Evolutionary conservation across 306 rosid genomes (phyloP), one percentile per base, ranked within the genome.

Genomic region (Hippophae tibetana): DNA sequence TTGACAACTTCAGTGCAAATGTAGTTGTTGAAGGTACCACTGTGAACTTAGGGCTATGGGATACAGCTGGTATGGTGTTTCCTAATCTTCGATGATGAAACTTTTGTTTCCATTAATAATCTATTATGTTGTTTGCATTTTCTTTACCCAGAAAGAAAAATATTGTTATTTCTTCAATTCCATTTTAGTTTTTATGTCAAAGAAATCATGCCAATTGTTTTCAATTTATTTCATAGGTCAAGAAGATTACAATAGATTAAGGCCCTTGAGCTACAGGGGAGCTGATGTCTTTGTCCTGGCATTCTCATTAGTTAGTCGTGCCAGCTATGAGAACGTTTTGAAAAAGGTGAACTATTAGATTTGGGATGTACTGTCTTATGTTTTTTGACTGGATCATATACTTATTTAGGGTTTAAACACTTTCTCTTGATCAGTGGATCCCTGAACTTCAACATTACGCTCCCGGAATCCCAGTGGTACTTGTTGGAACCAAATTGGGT

Each of bases 191-290:
- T 31, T 31, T 31, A 2, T 31, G 5, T 31, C 38, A 31, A 31
- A 31, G 38, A 31, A 31, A 31, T 31, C 38, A 2, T 31, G 38
- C 38, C 38, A 31, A 4, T 31, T 31, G 38, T 31, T 31, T 3
- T 31, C 38, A 31, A 31, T 31, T 18, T 18, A 3, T 64, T 72
- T 64, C 61, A 64, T 58, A 89, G 97, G 97, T 59, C 97, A 89
- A 85, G 97, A 89, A 72, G 97, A 89, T 76, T 89, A 89, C 79
- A 85, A 89, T 64, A 75, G 97, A 47, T 63, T 89, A 27, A 89
- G 97, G 83, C 97, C 97, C n/a, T 76, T 89, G 75, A 89, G 97
- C 77, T 89, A 89, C 72, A 83, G 97, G 52, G 90, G 97, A 6
- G 97, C 89, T 14, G 97, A 89, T 79, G 97, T 89, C 47, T 89